Evolutionary conservation across 2,329 filamentous ascomycete species (phyloP).

Genomic region (Teratosphaeria pseudoeucalypti): DNA sequence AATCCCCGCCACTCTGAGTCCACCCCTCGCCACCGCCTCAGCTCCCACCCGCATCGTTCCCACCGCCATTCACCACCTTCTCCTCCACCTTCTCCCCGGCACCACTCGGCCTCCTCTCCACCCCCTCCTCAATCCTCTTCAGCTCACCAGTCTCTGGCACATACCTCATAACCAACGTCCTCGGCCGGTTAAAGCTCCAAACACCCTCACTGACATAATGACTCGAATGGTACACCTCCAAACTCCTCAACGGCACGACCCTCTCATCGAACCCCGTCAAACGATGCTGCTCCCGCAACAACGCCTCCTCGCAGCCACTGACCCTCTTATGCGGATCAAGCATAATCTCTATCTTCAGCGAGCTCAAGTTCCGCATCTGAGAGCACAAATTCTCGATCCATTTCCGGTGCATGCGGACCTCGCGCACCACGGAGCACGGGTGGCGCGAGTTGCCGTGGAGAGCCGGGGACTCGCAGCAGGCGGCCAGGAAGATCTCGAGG

Average conservation of each 20-base stretch:
- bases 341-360: conserved; percentile 2
- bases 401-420: conserved; percentile 7
- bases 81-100: conserved; percentile 30
- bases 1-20: not conserved
- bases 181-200: conserved; percentile 5
- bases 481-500: conserved; percentile 5
- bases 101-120: conserved; percentile 31
- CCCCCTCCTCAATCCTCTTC: conserved; percentile 22
- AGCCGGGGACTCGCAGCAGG: conserved; percentile 1
- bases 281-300: conserved; percentile 4
- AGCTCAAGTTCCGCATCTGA: conserved; percentile 3
- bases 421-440: conserved; percentile 3
- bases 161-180: conserved; percentile 8
- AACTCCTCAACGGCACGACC: not conserved
- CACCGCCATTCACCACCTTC: conserved; percentile 15
- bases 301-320: conserved; percentile 1
- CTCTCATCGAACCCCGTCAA: conserved; percentile 2
- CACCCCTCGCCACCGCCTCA: not conserved
- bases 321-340: conserved; percentile 4
- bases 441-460: not conserved
- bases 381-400: conserved; percentile 4
- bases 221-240: conserved; percentile 5
- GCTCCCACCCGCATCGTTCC: not conserved
- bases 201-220: conserved; percentile 1
- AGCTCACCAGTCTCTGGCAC: conserved; percentile 17